A percentile compares a stretch with the other conserved stretches of the same genome.
Conservation (phyloP, 2,329 filamentous ascomycete species). For the Camillea tinctor region DNA sequence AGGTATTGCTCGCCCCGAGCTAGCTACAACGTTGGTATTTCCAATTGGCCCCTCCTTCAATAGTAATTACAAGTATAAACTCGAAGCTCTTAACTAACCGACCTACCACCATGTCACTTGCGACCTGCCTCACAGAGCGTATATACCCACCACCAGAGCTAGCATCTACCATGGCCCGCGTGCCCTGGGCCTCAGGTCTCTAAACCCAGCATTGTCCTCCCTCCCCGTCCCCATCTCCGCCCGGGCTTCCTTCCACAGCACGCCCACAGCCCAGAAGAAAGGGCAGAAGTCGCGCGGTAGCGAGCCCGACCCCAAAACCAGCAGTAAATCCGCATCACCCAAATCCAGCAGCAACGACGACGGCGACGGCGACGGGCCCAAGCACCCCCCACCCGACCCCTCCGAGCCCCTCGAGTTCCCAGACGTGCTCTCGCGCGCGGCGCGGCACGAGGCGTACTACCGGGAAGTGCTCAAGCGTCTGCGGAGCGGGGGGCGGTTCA, state of each 20-base stretch:
- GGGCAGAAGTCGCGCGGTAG: conserved; percentile 1
- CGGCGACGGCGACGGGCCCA: conserved; percentile 13
- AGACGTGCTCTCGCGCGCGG: conserved; percentile 45
- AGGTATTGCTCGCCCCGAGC: conserved; percentile 13
- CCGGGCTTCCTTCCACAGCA: conserved; percentile 9
- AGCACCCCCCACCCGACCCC: conserved; percentile 35
- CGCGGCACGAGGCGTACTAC: conserved; percentile 43
- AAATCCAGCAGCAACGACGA: conserved; percentile 1
- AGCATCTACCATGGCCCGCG: conserved; percentile 14
- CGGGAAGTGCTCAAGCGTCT: conserved; percentile 41
- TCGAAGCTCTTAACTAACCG: neutral
- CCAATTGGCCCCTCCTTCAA: conserved; percentile 17
- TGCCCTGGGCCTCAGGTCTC: conserved; percentile 6
- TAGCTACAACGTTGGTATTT: conserved; percentile 13
- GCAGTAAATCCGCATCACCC: neutral
- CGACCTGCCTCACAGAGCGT: no score
- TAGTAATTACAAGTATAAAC: no score
- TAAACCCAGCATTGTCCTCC: neutral
- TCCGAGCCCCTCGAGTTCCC: conserved; percentile 49
- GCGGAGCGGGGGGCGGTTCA: conserved; percentile 50
- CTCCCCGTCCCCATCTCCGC: neutral
- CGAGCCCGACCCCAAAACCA: conserved; percentile 1
- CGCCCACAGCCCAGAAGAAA: neutral
- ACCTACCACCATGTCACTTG: no score
- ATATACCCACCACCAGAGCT: conserved; percentile 1